A percentile compares a stretch with the other conserved stretches of the same genome.
These are phyloP conservation scores for Chlamydomonas schloesseri DNA, from an alignment of 139 green algal species.

Conservation along the genomic window DNA sequence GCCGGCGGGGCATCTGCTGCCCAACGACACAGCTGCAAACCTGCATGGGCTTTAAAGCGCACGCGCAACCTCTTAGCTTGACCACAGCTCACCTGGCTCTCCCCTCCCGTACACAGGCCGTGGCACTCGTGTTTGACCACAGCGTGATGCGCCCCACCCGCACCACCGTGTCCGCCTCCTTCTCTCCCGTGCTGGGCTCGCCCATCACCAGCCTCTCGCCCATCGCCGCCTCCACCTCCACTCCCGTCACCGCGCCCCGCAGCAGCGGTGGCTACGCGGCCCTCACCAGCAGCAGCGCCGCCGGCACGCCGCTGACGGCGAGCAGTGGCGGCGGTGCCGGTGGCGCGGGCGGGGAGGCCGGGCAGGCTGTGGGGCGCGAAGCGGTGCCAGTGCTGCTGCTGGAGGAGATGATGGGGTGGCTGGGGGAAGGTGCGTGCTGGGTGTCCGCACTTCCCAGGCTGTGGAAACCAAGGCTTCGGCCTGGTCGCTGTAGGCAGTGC, in stretches of 20 bases:
- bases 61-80: too few relatives aligned
- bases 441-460: neutral
- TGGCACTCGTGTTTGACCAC: constrained; percentile 86
- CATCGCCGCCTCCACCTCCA: neutral
- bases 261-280: neutral
- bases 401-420: constrained; percentile 32
- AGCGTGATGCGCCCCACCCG: neutral
- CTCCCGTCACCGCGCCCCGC: neutral
- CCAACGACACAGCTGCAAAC: neutral
- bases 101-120: constrained; percentile 58
- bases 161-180: neutral
- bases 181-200: neutral
- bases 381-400: constrained; percentile 33
- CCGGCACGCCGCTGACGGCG: too few relatives aligned
- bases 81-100: too few relatives aligned
- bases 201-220: neutral
- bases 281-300: neutral
- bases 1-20: neutral
- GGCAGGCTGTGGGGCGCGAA: neutral
- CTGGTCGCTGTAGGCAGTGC: too few relatives aligned
- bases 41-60: too few relatives aligned
- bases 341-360: neutral
- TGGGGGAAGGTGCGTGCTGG: constrained; percentile 13
- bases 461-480: too few relatives aligned
- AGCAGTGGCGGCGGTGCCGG: too few relatives aligned